Base-by-base conservation (phyloP, 192 early-diverging fungal species). In the Linnemannia schmuckeri region DNA sequence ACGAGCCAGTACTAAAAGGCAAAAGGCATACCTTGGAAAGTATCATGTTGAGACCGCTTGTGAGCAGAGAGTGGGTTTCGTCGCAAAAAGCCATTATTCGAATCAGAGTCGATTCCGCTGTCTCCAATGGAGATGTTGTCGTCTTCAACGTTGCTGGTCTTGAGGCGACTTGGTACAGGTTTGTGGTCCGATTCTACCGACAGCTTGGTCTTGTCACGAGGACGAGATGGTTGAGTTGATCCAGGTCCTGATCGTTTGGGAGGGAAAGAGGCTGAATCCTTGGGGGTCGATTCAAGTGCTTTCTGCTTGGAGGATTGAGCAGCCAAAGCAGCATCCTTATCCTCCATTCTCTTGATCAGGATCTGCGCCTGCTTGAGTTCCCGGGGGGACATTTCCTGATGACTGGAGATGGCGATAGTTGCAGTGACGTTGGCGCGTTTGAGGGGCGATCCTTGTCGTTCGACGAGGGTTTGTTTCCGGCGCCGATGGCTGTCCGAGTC, bases 81-180 rank as follows among this genome's bases (percentile, higher is more conserved):
- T 15, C 74, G 70, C 66, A 38, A 41, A 15, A 40, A 40, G 44
- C 76, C 72, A 71, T 87, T 76, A 52, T 87, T 87, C 37, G 85
- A 87, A 46, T 87, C 85, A 6, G 85, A 87, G n/a, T 87, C 85
- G 38, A 87, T 87, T 13, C 85, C 85, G 75, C 85, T 87, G 40
- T 87, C 85, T 30, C 80, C 85, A 40, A 87, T 87, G 20, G 85
- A 87, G 20, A 87, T 68, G n/a, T 81, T 76, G 27, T 81, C 85
- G 38, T 87, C 85, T 35, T 87, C 85, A 2, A 41, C 52, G 24
- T 38, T 44, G 63, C 30, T 76, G 22, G n/a, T 30, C 30, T 72
- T 71, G 22, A 55, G 61, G 0, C 38, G 40, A 20, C 68, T 44
- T 0, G 74, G 46, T 0, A 22, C 27, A 4, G 73, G 30, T 27